Conservation (phyloP, 2,329 filamentous ascomycete species). For the Pseudopithomyces maydicus region DNA sequence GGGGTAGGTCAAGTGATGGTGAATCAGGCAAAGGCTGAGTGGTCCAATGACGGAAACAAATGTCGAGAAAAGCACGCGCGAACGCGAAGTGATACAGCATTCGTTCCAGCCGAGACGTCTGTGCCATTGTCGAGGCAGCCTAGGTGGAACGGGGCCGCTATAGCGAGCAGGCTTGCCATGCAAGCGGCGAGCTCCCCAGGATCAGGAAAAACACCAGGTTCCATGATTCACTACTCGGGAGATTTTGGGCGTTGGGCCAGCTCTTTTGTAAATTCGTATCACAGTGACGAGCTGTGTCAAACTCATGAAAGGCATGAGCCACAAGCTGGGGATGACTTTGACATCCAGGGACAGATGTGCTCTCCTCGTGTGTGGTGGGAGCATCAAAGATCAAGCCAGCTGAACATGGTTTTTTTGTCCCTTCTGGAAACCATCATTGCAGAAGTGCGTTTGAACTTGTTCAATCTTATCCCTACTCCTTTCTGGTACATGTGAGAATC, state of each 20-base stretch:
- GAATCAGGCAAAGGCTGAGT: neutral
- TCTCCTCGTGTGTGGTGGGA: neutral
- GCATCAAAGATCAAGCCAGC: neutral
- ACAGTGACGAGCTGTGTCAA: neutral
- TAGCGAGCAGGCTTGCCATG: neutral
- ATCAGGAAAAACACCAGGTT: no score
- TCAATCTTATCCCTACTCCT: no score
- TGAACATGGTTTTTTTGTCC: neutral
- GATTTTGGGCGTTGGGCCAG: neutral
- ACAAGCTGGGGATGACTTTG: neutral
- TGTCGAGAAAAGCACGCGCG: no score
- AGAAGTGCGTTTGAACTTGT: neutral
- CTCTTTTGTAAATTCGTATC: neutral
- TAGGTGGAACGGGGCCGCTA: neutral
- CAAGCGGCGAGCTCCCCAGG: neutral
- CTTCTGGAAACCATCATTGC: neutral
- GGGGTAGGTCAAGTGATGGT: no score
- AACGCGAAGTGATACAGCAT: no score
- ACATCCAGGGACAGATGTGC: neutral
- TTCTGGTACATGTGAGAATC: neutral
- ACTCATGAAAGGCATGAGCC: conserved; percentile 3
- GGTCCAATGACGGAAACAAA: neutral
- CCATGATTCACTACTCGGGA: no score
- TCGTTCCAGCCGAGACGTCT: no score
- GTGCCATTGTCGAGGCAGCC: no score